Evolutionary conservation across 2,329 filamentous ascomycete genomes (phyloP), one percentile per base, ranked within the genome.

Genomic region (Aspergillus tamarii): DNA sequence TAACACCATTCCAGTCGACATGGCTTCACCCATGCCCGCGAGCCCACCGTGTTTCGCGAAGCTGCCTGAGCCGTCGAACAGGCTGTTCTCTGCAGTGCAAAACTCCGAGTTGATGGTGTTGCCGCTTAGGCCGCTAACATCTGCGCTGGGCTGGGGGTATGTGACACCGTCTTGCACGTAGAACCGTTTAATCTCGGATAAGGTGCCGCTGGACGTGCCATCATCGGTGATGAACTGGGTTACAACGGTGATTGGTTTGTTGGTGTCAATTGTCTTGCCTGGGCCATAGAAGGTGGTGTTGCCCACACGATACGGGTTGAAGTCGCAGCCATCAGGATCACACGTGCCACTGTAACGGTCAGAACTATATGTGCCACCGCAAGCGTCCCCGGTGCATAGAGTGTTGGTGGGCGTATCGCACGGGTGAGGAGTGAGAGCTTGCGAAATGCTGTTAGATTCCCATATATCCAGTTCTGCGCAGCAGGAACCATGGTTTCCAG

Each of bases 401-500:
- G 76, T 75, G 69, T 85, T 83, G 57, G 81, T 83, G 52, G 80
- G 75, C 63, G 74, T 78, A 61, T 77, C 79, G 82, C 89, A 91
- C 50, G 87, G 83, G 76, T 91, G 89, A 21, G 89, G 87, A 7
- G 89, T 91, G 73, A 84, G 84, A 59, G 89, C 89, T 19, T 84
- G 85, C 23, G 88, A 85, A 72, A 89, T 84, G 68, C 81, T 83
- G 83, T 91, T 91, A 69, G 88, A 88, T 79, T 91, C 88, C 88
- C 88, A 90, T 76, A 89, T 83, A 70, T 91, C 88, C 84, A 91
- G 88, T 77, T 91, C 89, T 50, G 84, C 79, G 76, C 88, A 91
- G 83, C 88, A 90, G 45, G 87, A 82, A 65, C 89, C 88, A 57
- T 84, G 78, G 50, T 77, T 76, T 45, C 85, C 85, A 28, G 77